These are phyloP conservation scores for Chaetomium sp. DNA, from an alignment of 2,329 filamentous ascomycete genomes.

Conservation along the genomic window DNA sequence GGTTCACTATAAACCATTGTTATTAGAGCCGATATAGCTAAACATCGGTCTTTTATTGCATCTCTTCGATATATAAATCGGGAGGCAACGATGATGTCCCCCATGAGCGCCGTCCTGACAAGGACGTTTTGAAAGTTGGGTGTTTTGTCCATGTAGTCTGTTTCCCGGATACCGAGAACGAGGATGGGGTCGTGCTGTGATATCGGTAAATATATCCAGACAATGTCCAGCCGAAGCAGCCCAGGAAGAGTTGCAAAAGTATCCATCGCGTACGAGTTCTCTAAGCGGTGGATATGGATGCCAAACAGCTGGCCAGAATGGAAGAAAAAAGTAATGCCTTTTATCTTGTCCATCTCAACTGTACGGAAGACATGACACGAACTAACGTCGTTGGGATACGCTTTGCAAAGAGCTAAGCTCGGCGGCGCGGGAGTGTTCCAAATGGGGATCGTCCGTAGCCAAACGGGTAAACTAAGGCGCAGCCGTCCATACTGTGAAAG, in stretches of 20 bases:
- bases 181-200: background rate
- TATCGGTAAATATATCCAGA: constrained; percentile 12
- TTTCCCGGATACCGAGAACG: constrained; percentile 7
- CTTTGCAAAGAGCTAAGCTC: constrained; percentile 8
- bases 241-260: background rate
- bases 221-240: background rate
- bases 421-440: constrained; percentile 24
- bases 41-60: background rate
- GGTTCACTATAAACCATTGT: constrained; percentile 13
- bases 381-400: background rate
- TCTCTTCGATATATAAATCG: background rate
- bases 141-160: too few relatives aligned
- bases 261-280: constrained; percentile 1
- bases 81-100: constrained; percentile 5
- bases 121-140: background rate
- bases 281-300: constrained; percentile 14
- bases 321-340: constrained; percentile 25
- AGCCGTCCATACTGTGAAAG: background rate
- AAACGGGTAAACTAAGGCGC: background rate
- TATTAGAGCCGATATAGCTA: constrained; percentile 4
- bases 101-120: constrained; percentile 1
- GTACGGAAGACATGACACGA: background rate
- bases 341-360: constrained; percentile 1
- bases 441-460: background rate
- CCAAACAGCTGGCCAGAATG: constrained; percentile 3